Evolutionary conservation across 306 rosid species (phyloP).

Genomic region (Glycine tomentella): DNA sequence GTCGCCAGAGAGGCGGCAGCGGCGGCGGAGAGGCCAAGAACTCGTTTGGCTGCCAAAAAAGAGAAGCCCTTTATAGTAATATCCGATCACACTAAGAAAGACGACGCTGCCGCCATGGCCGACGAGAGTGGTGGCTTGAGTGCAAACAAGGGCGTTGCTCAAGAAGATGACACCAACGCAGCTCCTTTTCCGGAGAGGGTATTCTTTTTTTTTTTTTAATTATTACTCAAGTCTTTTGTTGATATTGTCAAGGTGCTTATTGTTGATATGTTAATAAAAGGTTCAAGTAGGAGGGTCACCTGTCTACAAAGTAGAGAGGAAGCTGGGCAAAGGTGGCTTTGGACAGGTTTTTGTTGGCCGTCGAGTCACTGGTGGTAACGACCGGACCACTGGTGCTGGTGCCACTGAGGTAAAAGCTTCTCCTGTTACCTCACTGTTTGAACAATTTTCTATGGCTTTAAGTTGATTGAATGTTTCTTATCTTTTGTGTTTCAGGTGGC

Average conservation of each 20-base stretch:
- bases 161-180: constrained; percentile 81
- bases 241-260: neutral
- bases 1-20: constrained; percentile 66
- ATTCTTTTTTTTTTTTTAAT: neutral
- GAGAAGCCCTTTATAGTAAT: constrained; percentile 60
- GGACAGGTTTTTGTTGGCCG: constrained; percentile 97
- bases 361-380: constrained; percentile 80
- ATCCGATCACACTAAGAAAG: constrained; percentile 55
- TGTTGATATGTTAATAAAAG: constrained; percentile 37
- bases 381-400: constrained; percentile 70
- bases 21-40: constrained; percentile 59
- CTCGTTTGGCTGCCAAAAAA: constrained; percentile 61
- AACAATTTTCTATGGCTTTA: neutral
- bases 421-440: neutral
- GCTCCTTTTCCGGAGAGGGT: constrained; percentile 96
- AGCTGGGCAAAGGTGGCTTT: constrained; percentile 92
- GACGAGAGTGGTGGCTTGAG: constrained; percentile 93
- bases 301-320: constrained; percentile 76
- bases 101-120: constrained; percentile 61
- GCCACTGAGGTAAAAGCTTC: constrained; percentile 66
- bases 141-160: constrained; percentile 80
- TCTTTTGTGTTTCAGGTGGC: constrained; percentile 77
- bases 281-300: constrained; percentile 98
- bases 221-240: neutral
- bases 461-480: constrained; percentile 15